A percentile compares a stretch with the other conserved stretches of the same genome.
Conservation (phyloP, 176 grass and related monocot species). For the Zizania latifolia region DNA sequence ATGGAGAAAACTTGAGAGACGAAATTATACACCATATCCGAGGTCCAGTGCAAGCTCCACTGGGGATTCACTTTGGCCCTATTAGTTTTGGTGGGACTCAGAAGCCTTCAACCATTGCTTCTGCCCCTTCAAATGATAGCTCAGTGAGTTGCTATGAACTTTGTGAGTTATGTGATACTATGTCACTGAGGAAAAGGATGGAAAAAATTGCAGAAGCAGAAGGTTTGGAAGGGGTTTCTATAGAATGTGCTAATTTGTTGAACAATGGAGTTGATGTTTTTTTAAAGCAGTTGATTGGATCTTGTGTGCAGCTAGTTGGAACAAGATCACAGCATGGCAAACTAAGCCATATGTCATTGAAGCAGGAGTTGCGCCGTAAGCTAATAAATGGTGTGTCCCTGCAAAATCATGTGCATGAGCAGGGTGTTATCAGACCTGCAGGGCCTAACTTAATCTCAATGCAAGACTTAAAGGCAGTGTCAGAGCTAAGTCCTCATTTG, state of each 20-base stretch:
- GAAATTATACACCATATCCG: conserved; percentile 29
- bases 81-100: conserved; percentile 41
- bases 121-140: conserved; percentile 29
- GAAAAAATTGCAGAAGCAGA: conserved; percentile 58
- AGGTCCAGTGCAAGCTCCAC: conserved; percentile 49
- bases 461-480: conserved; percentile 40
- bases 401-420: conserved; percentile 38
- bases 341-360: conserved; percentile 26
- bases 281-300: conserved; percentile 69
- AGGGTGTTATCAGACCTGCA: conserved; percentile 6
- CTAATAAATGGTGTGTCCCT: conserved; percentile 39
- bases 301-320: conserved; percentile 51
- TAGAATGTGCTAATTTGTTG: conserved; percentile 73
- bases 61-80: conserved; percentile 68
- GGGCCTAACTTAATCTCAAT: conserved; percentile 35
- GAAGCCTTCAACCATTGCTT: conserved; percentile 40
- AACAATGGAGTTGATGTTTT: conserved; percentile 71
- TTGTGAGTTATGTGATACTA: conserved; percentile 59
- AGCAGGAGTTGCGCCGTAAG: conserved; percentile 39
- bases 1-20: conserved; percentile 20
- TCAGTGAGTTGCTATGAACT: conserved; percentile 41
- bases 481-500: conserved; percentile 34
- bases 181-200: conserved; percentile 56
- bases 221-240: conserved; percentile 64
- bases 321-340: conserved; percentile 43